Conservation (phyloP, 2,329 filamentous ascomycete species). For the Phyllosticta capitalensis region DNA sequence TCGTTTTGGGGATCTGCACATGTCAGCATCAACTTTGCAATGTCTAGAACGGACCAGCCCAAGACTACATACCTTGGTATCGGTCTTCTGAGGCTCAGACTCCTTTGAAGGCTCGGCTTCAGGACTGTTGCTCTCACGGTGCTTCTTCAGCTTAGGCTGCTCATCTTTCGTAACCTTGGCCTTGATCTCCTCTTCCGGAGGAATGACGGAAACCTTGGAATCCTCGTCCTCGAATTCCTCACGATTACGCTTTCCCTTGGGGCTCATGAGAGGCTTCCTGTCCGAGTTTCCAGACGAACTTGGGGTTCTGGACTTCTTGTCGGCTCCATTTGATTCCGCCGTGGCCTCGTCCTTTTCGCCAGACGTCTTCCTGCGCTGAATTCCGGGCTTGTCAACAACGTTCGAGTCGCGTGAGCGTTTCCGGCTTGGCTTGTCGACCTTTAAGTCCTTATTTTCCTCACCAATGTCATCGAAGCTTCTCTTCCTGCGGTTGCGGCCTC, state of each 20-base stretch:
- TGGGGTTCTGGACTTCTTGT: conserved; percentile 14
- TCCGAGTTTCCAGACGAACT: conserved; percentile 9
- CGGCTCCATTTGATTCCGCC: conserved; percentile 19
- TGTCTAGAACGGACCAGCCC: background rate
- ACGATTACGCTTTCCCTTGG: conserved; percentile 41
- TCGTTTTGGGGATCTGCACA: conserved; percentile 25
- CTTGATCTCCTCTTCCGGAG: conserved; percentile 3
- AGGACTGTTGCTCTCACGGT: conserved; percentile 23
- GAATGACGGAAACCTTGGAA: conserved; percentile 1
- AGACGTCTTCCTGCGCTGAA: conserved; percentile 21
- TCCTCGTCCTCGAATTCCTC: conserved; percentile 19
- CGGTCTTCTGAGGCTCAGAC: conserved; percentile 10
- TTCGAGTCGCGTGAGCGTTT: conserved; percentile 39
- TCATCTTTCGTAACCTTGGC: conserved; percentile 13
- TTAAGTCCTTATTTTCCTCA: conserved; percentile 25
- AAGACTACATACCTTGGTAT: conserved; percentile 18
- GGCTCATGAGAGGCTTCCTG: conserved; percentile 24
- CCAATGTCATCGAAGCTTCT: conserved; percentile 37
- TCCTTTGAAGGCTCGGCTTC: conserved; percentile 14
- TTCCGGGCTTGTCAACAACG: conserved; percentile 12
- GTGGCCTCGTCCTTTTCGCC: conserved; percentile 17
- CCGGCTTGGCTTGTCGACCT: conserved; percentile 32
- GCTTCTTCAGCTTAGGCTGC: conserved; percentile 29
- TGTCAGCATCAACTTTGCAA: background rate
- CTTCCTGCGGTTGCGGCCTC: conserved; percentile 31